Evolutionary conservation across 2,329 filamentous ascomycete species (phyloP), one percentile per base, ranked within the genome.

Genomic region (Neonectria punicea): DNA sequence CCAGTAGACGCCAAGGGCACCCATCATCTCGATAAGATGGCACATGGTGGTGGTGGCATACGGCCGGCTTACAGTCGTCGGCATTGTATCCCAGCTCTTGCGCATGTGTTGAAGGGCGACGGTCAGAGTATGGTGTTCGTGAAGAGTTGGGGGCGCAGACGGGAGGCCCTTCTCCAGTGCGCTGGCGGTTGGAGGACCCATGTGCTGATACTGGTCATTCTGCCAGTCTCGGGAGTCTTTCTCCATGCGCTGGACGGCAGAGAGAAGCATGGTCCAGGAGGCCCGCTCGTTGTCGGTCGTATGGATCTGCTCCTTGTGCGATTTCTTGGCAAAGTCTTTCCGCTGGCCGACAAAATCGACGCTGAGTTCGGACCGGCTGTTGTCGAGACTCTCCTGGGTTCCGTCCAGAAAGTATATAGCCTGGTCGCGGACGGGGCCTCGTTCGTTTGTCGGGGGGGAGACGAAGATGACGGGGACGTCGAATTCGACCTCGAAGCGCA

Each of bases 211-310:
- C 43, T 82, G 79, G 0, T 59, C 30, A 7, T 71, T 22, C 61
- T 85, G 81, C 86, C 86, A 88, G 3, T 73, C 65, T n/a, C 76
- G 70, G 5, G 85, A 87, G 16, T 81, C 76, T 0, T 69, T 59
- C 70, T 88, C 86, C 80, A 87, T 85, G 16, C 73, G 72, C 59
- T 88, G 85, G 0, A 87, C 70, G 11, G 82, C 80, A 4, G 80
- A 81, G n/a, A 88, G 77, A 11, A 88, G 74, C 7, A 80, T 79
- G 4, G 85, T 78, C 86, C 86, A 88, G 1, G 85, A 86, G 3
- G 84, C 84, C n/a, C 81, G 76, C 70, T 88, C 86, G 59, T 87
- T 86, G 68, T 88, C 84, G 6, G 85, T 84, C 2, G 86, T 88
- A 66, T 86, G 85, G 0, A 88, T 79, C 55, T 76, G 72, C 65